Conservation (phyloP, 352 stramenopile species). For the Phytophthora foliorum region DNA sequence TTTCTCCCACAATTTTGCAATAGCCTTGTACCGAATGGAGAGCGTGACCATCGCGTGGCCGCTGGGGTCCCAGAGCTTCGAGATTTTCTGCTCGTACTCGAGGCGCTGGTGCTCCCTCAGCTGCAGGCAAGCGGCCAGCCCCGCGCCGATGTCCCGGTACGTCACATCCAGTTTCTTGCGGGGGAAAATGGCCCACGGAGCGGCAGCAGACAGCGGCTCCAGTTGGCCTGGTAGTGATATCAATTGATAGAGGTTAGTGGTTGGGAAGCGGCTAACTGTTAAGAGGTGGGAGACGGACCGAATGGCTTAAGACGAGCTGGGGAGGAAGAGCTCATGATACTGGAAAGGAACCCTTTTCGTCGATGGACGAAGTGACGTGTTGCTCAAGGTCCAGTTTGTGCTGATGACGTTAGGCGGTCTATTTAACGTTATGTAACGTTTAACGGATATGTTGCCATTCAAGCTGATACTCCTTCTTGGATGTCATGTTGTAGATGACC, state of each 20-base stretch:
- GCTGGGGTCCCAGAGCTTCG: constrained; percentile 62
- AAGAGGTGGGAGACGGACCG: constrained; percentile 14
- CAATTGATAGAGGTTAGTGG: neutral
- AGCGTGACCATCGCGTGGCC: constrained; percentile 75
- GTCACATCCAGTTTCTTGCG: constrained; percentile 88
- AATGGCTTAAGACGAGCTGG: constrained; percentile 36
- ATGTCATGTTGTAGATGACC: too few relatives aligned
- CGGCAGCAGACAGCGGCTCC: constrained; percentile 65
- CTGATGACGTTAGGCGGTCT: neutral
- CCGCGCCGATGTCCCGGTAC: constrained; percentile 71
- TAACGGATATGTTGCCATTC: too few relatives aligned
- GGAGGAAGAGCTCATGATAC: constrained; percentile 28
- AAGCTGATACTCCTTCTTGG: too few relatives aligned
- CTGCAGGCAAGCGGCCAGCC: constrained; percentile 63
- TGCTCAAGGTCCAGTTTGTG: neutral
- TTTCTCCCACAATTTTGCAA: neutral
- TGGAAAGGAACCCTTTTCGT: too few relatives aligned
- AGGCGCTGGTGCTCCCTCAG: constrained; percentile 66
- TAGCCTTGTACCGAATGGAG: constrained; percentile 63
- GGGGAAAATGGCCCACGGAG: constrained; percentile 81
- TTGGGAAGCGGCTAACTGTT: neutral
- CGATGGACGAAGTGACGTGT: constrained; percentile 27
- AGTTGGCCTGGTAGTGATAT: constrained; percentile 45
- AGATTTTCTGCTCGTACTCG: constrained; percentile 60
- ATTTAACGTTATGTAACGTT: neutral